Evolutionary conservation across 139 green algal species (phyloP).

Genomic region (Micractinium sp.): DNA sequence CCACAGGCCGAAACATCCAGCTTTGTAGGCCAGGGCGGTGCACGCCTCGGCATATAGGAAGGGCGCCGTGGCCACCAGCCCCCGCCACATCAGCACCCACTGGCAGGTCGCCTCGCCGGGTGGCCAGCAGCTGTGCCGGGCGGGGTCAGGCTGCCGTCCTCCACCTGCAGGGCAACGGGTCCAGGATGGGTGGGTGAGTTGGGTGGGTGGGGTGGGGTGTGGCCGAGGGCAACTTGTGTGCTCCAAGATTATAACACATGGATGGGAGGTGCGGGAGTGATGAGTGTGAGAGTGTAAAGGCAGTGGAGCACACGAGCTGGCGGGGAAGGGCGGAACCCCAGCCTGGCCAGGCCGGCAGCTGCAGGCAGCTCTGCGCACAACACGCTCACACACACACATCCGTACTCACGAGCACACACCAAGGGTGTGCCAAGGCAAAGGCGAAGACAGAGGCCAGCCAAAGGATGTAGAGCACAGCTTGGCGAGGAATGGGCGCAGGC

Average conservation of each 20-base stretch:
- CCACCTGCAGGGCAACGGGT: not conserved
- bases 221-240: too few relatives aligned
- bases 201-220: too few relatives aligned
- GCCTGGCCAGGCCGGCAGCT: too few relatives aligned
- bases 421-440: constrained; percentile 42
- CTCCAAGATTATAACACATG: too few relatives aligned
- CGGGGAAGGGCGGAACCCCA: too few relatives aligned
- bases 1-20: constrained; percentile 49
- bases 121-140: not conserved
- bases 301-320: too few relatives aligned
- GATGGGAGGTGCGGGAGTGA: too few relatives aligned
- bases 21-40: constrained; percentile 46
- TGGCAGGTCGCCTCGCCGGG: not conserved
- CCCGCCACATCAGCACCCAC: not conserved
- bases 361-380: too few relatives aligned
- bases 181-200: too few relatives aligned
- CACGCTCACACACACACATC: too few relatives aligned
- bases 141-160: not conserved
- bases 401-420: too few relatives aligned
- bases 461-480: constrained; percentile 54
- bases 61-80: constrained; percentile 50
- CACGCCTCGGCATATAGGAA: constrained; percentile 55
- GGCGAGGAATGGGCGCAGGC: constrained; percentile 24
- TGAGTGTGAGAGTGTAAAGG: too few relatives aligned
- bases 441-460: constrained; percentile 59